Conservation (phyloP, 257 asterid genomes). For the Capsicum baccatum region DNA sequence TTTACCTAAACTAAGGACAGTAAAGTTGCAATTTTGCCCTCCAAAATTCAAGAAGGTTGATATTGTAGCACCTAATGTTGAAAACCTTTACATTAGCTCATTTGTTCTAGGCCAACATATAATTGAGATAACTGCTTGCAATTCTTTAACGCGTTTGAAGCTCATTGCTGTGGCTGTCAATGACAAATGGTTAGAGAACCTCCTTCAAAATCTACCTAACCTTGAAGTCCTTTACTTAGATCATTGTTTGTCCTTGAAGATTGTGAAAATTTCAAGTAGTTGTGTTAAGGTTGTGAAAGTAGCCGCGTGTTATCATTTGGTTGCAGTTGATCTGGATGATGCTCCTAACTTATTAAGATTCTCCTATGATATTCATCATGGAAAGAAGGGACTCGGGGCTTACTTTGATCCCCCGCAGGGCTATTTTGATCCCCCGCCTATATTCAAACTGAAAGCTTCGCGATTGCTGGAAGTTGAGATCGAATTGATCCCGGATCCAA, state of each 20-base stretch:
- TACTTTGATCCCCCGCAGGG: too few species aligned
- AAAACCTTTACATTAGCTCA: neutral
- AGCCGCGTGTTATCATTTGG: neutral
- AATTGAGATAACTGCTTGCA: neutral
- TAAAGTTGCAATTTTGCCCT: neutral
- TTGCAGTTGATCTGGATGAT: neutral
- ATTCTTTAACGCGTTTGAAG: neutral
- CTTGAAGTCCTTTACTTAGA: neutral
- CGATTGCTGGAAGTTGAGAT: neutral
- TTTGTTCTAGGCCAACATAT: neutral
- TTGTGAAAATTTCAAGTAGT: constrained; percentile 14
- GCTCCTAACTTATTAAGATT: neutral
- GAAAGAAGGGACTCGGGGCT: too few species aligned
- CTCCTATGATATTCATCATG: neutral
- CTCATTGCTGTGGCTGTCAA: neutral
- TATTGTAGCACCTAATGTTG: neutral
- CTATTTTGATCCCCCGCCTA: too few species aligned
- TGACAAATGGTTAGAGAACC: neutral
- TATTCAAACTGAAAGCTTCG: neutral
- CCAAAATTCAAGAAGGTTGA: neutral
- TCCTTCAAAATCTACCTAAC: neutral
- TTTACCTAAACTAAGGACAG: neutral
- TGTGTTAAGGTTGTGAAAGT: neutral
- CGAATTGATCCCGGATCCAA: neutral
- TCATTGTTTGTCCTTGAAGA: neutral